A percentile compares a stretch with the other conserved stretches of the same genome.
Conservation (phyloP, 31 red algal genomes). For the Asparagopsis taxiformis region DNA sequence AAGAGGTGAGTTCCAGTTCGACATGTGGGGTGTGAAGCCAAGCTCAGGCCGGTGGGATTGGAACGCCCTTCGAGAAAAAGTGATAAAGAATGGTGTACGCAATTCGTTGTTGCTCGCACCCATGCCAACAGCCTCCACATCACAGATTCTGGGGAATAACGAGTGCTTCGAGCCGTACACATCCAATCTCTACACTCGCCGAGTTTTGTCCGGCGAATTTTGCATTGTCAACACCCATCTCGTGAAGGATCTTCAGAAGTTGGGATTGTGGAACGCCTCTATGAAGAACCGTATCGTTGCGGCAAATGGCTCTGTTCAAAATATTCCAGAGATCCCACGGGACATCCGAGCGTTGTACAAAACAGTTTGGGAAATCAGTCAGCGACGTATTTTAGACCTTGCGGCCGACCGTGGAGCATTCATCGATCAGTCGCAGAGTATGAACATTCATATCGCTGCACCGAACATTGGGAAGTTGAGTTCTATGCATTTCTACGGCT, state of each 20-base stretch:
- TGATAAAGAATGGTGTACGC: slow-evolving; percentile 75
- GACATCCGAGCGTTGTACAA: slow-evolving; percentile 87
- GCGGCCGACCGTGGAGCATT: slow-evolving; percentile 96
- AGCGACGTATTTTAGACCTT: slow-evolving; percentile 88
- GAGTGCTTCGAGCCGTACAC: slow-evolving; percentile 97
- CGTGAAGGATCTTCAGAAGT: slow-evolving; percentile 86
- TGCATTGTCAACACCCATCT: slow-evolving; percentile 94
- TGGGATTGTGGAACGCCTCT: slow-evolving; percentile 83
- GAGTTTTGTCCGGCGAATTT: slow-evolving; percentile 93
- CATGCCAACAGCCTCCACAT: slow-evolving; percentile 96
- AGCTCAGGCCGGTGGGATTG: slow-evolving; percentile 87
- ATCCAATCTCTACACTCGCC: slow-evolving; percentile 88
- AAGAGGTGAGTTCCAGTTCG: slow-evolving; percentile 91
- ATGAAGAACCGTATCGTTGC: slow-evolving; percentile 95
- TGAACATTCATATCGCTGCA: slow-evolving; percentile 90
- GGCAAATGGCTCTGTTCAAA: slow-evolving; percentile 78
- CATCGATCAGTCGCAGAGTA: slow-evolving; percentile 93
- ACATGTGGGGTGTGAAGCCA: slow-evolving; percentile 84
- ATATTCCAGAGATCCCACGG: slow-evolving; percentile 81
- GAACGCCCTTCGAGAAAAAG: slow-evolving; percentile 65
- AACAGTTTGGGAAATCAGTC: slow-evolving; percentile 97
- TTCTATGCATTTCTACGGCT: slow-evolving; percentile 99
- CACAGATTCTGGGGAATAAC: slow-evolving; percentile 95
- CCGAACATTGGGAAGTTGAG: slow-evolving; percentile 92
- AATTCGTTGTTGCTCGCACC: slow-evolving; percentile 93